These are phyloP conservation scores for Aspergillus pseudoglaucus DNA, from an alignment of 2,329 filamentous ascomycete species.

Conservation along the genomic window DNA sequence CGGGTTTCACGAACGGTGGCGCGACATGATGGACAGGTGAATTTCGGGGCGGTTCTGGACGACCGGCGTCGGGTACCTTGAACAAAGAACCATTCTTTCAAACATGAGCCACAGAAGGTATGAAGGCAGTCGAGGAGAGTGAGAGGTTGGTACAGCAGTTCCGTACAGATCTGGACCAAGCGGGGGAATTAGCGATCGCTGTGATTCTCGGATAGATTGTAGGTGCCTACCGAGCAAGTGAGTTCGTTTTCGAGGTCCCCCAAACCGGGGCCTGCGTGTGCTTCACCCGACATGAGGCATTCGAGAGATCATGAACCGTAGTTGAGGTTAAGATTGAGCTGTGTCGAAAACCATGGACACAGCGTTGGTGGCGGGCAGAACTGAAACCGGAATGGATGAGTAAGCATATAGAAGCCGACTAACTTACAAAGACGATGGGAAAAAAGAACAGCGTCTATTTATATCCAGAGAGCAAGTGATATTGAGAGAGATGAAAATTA, in stretches of 20 bases:
- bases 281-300: constrained; percentile 13
- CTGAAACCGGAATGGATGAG: not conserved
- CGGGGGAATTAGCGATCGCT: constrained; percentile 1
- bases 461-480: too few species aligned
- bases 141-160: constrained; percentile 83
- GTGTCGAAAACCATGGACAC: not conserved
- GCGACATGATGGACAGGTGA: constrained; percentile 90
- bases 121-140: constrained; percentile 90
- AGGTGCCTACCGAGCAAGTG: constrained; percentile 75
- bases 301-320: not conserved
- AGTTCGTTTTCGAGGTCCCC: constrained; percentile 85
- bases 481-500: too few species aligned
- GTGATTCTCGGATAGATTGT: not conserved
- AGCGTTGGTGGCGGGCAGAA: not conserved
- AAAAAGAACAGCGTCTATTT: too few species aligned
- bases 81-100: constrained; percentile 92
- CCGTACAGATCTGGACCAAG: constrained; percentile 76
- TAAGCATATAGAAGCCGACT: not conserved
- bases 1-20: constrained; percentile 77
- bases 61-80: constrained; percentile 56
- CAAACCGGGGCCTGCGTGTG: constrained; percentile 28
- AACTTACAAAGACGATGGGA: not conserved
- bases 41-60: constrained; percentile 48
- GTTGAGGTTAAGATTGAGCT: not conserved
- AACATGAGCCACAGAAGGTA: constrained; percentile 89